Evolutionary conservation across 148 eudicot genomes (phyloP).

Genomic region (Cornus controversa): DNA sequence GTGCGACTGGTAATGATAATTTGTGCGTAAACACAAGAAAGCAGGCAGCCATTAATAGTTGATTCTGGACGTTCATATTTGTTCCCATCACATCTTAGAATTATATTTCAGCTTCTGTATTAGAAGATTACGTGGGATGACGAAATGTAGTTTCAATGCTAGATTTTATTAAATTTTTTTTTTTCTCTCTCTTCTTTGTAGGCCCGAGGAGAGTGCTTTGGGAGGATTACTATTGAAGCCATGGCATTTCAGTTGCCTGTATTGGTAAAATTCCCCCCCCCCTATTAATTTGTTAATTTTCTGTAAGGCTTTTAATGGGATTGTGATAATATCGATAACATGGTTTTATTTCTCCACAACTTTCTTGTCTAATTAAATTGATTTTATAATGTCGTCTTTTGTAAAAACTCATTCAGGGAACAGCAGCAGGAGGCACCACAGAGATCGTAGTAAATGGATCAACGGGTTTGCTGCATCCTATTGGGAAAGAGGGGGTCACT

Average conservation of each 20-base stretch:
- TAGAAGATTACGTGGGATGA: slow-evolving; percentile 10
- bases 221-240: slow-evolving; percentile 98
- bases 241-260: slow-evolving; percentile 98
- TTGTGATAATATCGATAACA: not conserved
- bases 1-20: no score
- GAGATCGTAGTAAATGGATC: slow-evolving; percentile 86
- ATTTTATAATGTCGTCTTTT: not conserved
- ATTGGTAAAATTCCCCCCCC: slow-evolving; percentile 45
- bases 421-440: slow-evolving; percentile 95
- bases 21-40: no score
- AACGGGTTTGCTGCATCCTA: slow-evolving; percentile 84
- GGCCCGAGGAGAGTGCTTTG: slow-evolving; percentile 97
- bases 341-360: not conserved
- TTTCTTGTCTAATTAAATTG: not conserved
- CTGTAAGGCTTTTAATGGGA: not conserved
- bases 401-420: slow-evolving; percentile 60
- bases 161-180: not conserved
- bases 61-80: no score
- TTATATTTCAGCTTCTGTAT: not conserved
- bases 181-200: slow-evolving; percentile 20
- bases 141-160: slow-evolving; percentile 6
- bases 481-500: slow-evolving; percentile 78
- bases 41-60: no score
- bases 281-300: not conserved
- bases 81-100: not conserved